Evolutionary conservation across 768 basidiomycete genomes (phyloP), one percentile per base, ranked within the genome.

Genomic region (Lentinula sp.): DNA sequence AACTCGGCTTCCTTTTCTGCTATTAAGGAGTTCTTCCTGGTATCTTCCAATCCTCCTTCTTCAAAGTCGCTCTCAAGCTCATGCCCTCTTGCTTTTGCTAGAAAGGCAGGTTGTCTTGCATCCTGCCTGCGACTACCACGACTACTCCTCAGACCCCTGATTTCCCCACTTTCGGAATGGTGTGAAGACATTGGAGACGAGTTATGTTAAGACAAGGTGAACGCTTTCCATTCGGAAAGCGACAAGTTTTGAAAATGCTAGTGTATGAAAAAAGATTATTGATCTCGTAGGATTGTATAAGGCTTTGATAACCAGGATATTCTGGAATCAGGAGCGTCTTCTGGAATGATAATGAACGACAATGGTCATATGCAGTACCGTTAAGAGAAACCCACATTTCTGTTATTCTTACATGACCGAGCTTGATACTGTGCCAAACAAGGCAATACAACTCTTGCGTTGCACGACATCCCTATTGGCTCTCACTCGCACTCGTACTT

Each of bases 201-300:
- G 6, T 7, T 7, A 15, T 23, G 10, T 3, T 7, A 32, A 36
- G 28, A 49, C 32, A 20, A 10, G 12, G 16, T 2, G 20, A 57
- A 23, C 0, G 13, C 28, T 20, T 57, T 23, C 20, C 28, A 45
- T 57, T 13, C 56, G 45, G 33, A 49, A n/a, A 18, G 15, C 28
- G 45, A 36, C 6, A 18, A 43, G 35, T 28, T n/a, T 10, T 42
- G 15, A 36, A 9, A 32, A 20, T 18, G 20, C 18, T 16, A 18
- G n/a, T 36, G 59, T 20, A 18, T 6, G 20, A 18, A 4, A 35
- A 59, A 23, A 68, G 61, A 64, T 54, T 53, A 63, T 65, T 74
- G 86, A 87, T 87, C 87, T 90, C 80, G 64, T 55, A 73, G 75
- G 80, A 85, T 91, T 77, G 80, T 70, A 72, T 72, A 86, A 80